phyloP scores from a whole-genome alignment of 345 rosid species.

The Tarenaya hassleriana region DNA sequence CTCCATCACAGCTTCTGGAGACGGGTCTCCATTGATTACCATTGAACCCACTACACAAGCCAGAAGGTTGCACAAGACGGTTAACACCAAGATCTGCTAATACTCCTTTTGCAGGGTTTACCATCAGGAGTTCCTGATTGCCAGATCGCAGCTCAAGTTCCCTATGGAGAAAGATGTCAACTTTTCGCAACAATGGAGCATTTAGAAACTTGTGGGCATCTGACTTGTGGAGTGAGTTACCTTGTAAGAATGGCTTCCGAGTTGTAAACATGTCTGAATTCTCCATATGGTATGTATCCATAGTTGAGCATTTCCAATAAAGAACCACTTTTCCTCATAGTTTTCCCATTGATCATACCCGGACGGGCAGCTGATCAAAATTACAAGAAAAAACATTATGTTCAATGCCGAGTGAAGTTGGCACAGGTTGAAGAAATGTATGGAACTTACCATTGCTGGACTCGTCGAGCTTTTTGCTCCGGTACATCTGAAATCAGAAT shows the following conservation, averaged over 20 bases:
- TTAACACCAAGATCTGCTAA: slow-evolving; percentile 20
- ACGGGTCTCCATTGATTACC: neutral
- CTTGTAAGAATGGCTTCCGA: slow-evolving; percentile 19
- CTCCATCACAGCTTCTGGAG: neutral
- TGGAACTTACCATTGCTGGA: slow-evolving; percentile 62
- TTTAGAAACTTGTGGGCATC: neutral
- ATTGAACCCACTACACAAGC: slow-evolving; percentile 13
- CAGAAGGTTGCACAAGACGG: slow-evolving; percentile 20
- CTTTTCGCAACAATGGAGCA: neutral
- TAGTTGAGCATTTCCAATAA: slow-evolving; percentile 16
- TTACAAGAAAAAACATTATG: neutral
- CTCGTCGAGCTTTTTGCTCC: slow-evolving; percentile 77
- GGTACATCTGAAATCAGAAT: slow-evolving; percentile 52
- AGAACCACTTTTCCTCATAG: slow-evolving; percentile 7
- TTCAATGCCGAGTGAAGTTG: neutral
- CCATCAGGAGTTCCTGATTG: neutral
- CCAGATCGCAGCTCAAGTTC: neutral
- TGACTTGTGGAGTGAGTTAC: slow-evolving; percentile 3
- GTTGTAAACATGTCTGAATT: slow-evolving; percentile 20
- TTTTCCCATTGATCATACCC: slow-evolving; percentile 14
- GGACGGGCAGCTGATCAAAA: slow-evolving; percentile 8
- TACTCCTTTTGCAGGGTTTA: neutral
- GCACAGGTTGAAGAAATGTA: neutral
- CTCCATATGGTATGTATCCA: slow-evolving; percentile 13
- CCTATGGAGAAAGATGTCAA: slow-evolving; percentile 9